A percentile compares a stretch with the other conserved stretches of the same genome.
These are phyloP conservation scores for Theobroma cacao DNA, from an alignment of 345 rosid genomes.

Conservation along the genomic window DNA sequence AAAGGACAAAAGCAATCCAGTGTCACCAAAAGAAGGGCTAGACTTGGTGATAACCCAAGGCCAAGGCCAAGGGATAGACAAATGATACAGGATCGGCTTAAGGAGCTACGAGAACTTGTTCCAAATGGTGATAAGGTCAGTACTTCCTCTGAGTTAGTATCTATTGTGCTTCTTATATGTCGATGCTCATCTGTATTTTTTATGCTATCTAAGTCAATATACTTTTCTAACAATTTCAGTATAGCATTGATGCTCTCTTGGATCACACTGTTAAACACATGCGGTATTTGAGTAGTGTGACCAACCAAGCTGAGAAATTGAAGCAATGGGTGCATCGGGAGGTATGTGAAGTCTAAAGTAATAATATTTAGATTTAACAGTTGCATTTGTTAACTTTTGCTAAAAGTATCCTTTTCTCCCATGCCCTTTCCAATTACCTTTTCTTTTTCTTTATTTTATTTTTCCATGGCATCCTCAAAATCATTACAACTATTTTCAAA, in stretches of 20 bases:
- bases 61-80: slow-evolving; percentile 73
- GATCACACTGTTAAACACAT: slow-evolving; percentile 58
- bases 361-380: background rate
- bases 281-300: slow-evolving; percentile 45
- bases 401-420: background rate
- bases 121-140: slow-evolving; percentile 56
- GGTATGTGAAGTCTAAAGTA: slow-evolving; percentile 27
- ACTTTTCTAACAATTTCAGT: slow-evolving; percentile 35
- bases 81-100: slow-evolving; percentile 65
- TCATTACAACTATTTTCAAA: background rate
- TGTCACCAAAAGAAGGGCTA: slow-evolving; percentile 37
- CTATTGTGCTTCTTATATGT: background rate
- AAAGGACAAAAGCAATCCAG: slow-evolving; percentile 27
- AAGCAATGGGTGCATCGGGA: slow-evolving; percentile 40
- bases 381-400: background rate
- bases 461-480: background rate
- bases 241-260: slow-evolving; percentile 70
- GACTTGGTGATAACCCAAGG: slow-evolving; percentile 44
- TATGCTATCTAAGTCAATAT: background rate
- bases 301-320: slow-evolving; percentile 56
- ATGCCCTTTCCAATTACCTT: background rate
- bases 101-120: slow-evolving; percentile 64
- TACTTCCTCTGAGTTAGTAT: background rate
- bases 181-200: background rate
- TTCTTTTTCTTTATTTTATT: background rate